Evolutionary conservation across 345 rosid species (phyloP).

Genomic region (Pseudoturritis turrita): DNA sequence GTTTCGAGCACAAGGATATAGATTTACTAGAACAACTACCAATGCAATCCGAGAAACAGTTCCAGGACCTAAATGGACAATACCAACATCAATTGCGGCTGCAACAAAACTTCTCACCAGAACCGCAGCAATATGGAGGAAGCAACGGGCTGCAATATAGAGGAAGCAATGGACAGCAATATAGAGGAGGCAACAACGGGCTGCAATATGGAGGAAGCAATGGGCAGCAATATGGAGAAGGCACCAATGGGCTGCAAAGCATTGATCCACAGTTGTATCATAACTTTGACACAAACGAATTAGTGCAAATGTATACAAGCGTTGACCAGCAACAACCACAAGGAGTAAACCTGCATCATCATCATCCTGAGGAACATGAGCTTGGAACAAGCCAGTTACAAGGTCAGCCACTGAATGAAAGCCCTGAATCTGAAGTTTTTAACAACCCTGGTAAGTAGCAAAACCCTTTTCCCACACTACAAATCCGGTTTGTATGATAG

Average conservation of each 20-base stretch:
- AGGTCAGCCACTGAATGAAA: background rate
- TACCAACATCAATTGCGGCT: background rate
- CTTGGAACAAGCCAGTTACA: background rate
- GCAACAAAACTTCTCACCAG: background rate
- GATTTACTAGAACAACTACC: background rate
- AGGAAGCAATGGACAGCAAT: background rate
- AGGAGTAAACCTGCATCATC: background rate
- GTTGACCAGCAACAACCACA: background rate
- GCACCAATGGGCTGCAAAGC: background rate
- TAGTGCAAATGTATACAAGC: background rate
- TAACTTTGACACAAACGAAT: background rate
- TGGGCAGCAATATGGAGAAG: background rate
- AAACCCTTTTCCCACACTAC: background rate
- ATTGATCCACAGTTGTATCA: background rate
- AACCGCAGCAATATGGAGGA: background rate
- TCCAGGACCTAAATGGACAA: background rate
- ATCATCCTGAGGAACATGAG: background rate
- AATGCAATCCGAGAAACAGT: background rate
- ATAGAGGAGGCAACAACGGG: background rate
- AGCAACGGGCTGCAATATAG: background rate
- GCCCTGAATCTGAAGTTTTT: background rate
- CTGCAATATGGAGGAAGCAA: background rate
- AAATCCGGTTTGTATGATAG: background rate
- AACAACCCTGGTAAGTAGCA: constrained; percentile 16
- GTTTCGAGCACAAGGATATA: background rate